Evolutionary conservation across 2,329 filamentous ascomycete species (phyloP).

Genomic region (Phaeosphaeriaceae sp.): DNA sequence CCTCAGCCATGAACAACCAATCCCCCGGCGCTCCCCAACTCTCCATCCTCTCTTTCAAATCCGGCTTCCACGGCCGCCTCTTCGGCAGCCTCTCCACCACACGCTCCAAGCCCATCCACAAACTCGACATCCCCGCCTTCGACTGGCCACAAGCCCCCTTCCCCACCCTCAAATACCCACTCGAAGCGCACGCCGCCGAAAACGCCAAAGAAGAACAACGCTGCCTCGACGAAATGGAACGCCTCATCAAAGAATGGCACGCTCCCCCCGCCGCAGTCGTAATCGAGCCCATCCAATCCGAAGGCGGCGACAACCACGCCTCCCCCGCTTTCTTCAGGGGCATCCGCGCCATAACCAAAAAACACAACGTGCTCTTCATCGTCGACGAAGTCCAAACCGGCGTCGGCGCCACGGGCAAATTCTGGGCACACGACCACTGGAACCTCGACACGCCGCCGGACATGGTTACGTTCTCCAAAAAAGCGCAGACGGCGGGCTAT

Average conservation of each 20-base stretch:
- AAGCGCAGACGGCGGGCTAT: conserved; percentile 92
- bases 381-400: conserved; percentile 95
- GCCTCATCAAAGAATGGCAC: conserved; percentile 79
- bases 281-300: conserved; percentile 90
- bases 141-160: conserved; percentile 94
- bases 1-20: conserved; percentile 79
- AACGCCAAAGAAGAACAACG: conserved; percentile 83
- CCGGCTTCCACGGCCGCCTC: conserved; percentile 87
- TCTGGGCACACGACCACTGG: conserved; percentile 99
- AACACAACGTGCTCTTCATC: conserved; percentile 81
- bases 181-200: conserved; percentile 78
- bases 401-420: conserved; percentile 88
- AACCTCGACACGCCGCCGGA: conserved; percentile 78
- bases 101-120: conserved; percentile 91
- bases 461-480: conserved; percentile 95
- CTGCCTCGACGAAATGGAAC: conserved; percentile 82
- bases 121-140: conserved; percentile 92
- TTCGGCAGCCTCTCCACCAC: conserved; percentile 89
- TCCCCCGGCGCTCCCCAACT: conserved; percentile 78
- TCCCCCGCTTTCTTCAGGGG: conserved; percentile 85
- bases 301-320: conserved; percentile 94
- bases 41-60: conserved; percentile 88
- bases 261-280: conserved; percentile 81
- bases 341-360: conserved; percentile 78
- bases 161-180: conserved; percentile 83